phyloP scores from a whole-genome alignment of 129 eudicot species.

The Daucus carota region DH1_v3.0 NC_030384.2:46048001-46048500 shows the following conservation, averaged over 20 bases:
- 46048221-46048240: not conserved
- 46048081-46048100: not conserved
- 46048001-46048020: not conserved
- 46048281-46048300: not conserved
- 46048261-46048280: too few species aligned
- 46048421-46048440: slow-evolving; percentile 12
- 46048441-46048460: not conserved
- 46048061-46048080: not conserved
- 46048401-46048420: slow-evolving; percentile 75
- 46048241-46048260: not conserved
- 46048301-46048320: slow-evolving; percentile 17
- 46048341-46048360: slow-evolving; percentile 63
- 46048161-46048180: not conserved
- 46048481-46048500: slow-evolving; percentile 85
- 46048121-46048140: not conserved
- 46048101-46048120: not conserved
- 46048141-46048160: not conserved
- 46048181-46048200: not conserved
- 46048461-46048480: slow-evolving; percentile 15
- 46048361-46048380: slow-evolving; percentile 58
- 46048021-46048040: not conserved
- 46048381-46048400: slow-evolving; percentile 79
- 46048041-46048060: not conserved
- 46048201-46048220: not conserved
- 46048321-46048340: slow-evolving; percentile 95